Evolutionary conservation across 257 asterid genomes (phyloP), one percentile per base, ranked within the genome.

Genomic region (Lavandula angustifolia): DNA sequence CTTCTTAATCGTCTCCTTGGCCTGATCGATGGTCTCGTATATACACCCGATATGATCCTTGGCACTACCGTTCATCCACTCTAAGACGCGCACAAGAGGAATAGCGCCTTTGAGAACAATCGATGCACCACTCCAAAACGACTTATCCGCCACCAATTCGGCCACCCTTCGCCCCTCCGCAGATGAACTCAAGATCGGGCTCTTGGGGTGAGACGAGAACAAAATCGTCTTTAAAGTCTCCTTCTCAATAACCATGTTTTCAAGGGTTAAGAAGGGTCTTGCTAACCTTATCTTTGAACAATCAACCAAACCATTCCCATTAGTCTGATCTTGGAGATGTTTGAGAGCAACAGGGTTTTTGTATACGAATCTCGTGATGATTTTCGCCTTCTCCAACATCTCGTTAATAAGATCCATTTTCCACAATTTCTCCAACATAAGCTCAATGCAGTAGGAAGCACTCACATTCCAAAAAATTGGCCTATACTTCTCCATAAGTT

Each of bases 11-110:
- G 75, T 75, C 65, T 80, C 97, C 71, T 89, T 87, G 1, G 75
- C 87, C 50, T 85, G 88, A 70, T 87, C 89, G 1, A 87, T 69
- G 2, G 82, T 87, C 7, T 89, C 87, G 7, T 84, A 81, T 63
- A 89, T 70, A 43, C 31, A 69, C 27, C 78, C 85, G 16, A 80
- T 51, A 32, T 74, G 80, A 3, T 74, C 81, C 47, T 66, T 75
- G 10, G 48, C 51, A n/a, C 29, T 50, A 22, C 31, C 3, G 16
- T 69, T 44, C 66, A 85, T 51, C 77, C 77, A 68, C 11, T 78
- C 78, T 17, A 86, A 31, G 11, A 72, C 75, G 7, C 73, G 71
- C 54, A 80, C 84, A 0, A 82, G 80, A 54, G 94, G 97, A 46
- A 75, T 82, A 6, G 80, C 72, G 6, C 82, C 88, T 37, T 75